Evolutionary conservation across 176 grass and related monocot genomes (phyloP).

Genomic region (Oryza punctata): DNA sequence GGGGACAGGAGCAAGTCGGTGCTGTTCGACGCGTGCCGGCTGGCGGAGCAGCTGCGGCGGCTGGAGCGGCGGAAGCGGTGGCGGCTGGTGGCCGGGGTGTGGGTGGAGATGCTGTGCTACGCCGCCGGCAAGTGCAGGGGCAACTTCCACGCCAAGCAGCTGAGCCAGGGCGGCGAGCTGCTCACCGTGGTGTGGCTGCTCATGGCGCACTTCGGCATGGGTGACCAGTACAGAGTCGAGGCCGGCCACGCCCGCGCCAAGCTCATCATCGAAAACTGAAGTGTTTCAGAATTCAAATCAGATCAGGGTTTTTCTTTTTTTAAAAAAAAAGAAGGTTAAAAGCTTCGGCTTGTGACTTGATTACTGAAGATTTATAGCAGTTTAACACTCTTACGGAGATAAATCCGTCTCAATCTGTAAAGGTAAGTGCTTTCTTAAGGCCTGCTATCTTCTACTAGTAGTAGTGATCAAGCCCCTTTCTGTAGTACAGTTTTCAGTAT

Average conservation of each 20-base stretch:
- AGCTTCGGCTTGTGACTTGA: too few species aligned
- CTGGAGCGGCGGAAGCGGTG: too few species aligned
- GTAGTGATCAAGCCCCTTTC: too few species aligned
- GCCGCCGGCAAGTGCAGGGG: slow-evolving; percentile 19
- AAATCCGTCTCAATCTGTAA: too few species aligned
- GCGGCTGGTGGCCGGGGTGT: slow-evolving; percentile 10
- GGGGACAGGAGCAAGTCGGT: neutral
- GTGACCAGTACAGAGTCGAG: slow-evolving; percentile 50
- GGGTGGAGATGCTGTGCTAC: slow-evolving; percentile 48
- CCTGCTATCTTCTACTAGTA: too few species aligned
- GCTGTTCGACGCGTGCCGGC: neutral
- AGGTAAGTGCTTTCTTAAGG: too few species aligned
- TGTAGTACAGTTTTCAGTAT: neutral
- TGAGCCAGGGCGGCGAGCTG: slow-evolving; percentile 39
- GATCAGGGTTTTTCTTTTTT: too few species aligned
- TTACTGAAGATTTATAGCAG: too few species aligned
- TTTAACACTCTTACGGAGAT: too few species aligned
- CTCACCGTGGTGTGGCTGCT: slow-evolving; percentile 35
- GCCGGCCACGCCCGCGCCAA: slow-evolving; percentile 39
- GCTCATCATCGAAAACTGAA: slow-evolving; percentile 40
- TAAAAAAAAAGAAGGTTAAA: too few species aligned
- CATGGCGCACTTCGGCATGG: slow-evolving; percentile 50
- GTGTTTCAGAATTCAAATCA: neutral
- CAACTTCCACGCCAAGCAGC: slow-evolving; percentile 51
- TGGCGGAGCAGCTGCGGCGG: neutral